Evolutionary conservation across 2,329 filamentous ascomycete genomes (phyloP), one percentile per base, ranked within the genome.

Genomic region (Sclerotiophoma versabilis): DNA sequence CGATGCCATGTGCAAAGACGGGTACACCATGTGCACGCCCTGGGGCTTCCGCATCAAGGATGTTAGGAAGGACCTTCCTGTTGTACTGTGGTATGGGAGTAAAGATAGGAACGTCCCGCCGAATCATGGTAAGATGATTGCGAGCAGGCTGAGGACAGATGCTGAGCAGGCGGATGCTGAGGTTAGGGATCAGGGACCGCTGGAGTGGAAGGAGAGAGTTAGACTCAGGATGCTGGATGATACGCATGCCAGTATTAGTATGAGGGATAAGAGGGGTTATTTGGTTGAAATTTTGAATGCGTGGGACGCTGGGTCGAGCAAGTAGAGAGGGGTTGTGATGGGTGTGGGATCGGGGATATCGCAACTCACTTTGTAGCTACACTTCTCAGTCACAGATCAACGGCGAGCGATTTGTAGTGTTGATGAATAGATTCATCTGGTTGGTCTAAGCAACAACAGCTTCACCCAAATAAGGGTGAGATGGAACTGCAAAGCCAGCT

Each of bases 1-100:
- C 46, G 68, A 71, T 30, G 63, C 57, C 0, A 53, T 70, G 27
- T 49, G 62, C 17, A 45, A 66, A 36, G 75, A 78, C 60, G 72
- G 69, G 7, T 66, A 41, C 37, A 12, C 70, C 25, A 57, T 70
- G 32, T 69, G 62, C 38, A 49, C 32, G 5, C 51, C 69, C 9
- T 74, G 63, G 59, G 74, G 72, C 1, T 77, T 77, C 48, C 46
- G 55, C 45, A 54, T 77, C 2, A 60, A 74, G 49, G 75, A 76
- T 51, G 72, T 77, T 22, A 45, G 72, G 4, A 41, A 53, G 1
- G 74, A 76, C 51, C 48, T 77, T 36, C 68, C 69, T 2, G 66
- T 77, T 25, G 65, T 73, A 49, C 34, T 77, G 58, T 76, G 74
- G 74, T 71, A 76, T 59, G 74, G 72, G 17, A 73, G 64, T 36